A percentile compares a stretch with the other conserved stretches of the same genome.
These are phyloP conservation scores for Hippophae rhamnoides DNA, from an alignment of 306 rosid species.

Conservation along the genomic window DNA sequence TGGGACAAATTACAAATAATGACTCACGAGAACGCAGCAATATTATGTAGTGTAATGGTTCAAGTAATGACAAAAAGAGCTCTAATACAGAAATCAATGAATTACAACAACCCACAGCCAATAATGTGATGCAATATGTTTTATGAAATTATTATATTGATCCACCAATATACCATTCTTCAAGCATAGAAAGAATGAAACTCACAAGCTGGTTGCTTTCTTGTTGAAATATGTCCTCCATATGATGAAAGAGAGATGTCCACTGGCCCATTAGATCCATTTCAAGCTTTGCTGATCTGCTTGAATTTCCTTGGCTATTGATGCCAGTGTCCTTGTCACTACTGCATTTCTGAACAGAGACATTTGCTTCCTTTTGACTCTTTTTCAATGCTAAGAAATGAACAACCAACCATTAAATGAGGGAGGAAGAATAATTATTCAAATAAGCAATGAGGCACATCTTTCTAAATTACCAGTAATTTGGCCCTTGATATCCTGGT, in stretches of 20 bases:
- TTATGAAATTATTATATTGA: too few species aligned
- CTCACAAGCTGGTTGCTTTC: slow-evolving; percentile 77
- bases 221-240: slow-evolving; percentile 49
- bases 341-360: slow-evolving; percentile 46
- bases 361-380: slow-evolving; percentile 71
- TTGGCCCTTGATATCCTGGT: slow-evolving; percentile 85
- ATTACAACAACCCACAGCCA: too few species aligned
- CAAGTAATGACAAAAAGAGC: too few species aligned
- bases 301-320: slow-evolving; percentile 23
- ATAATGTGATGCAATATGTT: too few species aligned
- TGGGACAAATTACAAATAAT: too few species aligned
- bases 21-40: too few species aligned
- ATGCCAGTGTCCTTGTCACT: slow-evolving; percentile 31
- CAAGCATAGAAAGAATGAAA: slow-evolving; percentile 9
- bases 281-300: slow-evolving; percentile 41
- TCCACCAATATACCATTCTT: too few species aligned
- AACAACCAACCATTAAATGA: slow-evolving; percentile 1
- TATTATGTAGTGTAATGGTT: too few species aligned
- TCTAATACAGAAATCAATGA: too few species aligned
- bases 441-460: background rate
- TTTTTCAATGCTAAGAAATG: slow-evolving; percentile 48
- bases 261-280: slow-evolving; percentile 61
- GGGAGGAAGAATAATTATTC: background rate
- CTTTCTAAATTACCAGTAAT: slow-evolving; percentile 41
- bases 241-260: slow-evolving; percentile 68